Conservation (phyloP, 768 basidiomycete species). For the Xerocomellus amylosporus region DNA sequence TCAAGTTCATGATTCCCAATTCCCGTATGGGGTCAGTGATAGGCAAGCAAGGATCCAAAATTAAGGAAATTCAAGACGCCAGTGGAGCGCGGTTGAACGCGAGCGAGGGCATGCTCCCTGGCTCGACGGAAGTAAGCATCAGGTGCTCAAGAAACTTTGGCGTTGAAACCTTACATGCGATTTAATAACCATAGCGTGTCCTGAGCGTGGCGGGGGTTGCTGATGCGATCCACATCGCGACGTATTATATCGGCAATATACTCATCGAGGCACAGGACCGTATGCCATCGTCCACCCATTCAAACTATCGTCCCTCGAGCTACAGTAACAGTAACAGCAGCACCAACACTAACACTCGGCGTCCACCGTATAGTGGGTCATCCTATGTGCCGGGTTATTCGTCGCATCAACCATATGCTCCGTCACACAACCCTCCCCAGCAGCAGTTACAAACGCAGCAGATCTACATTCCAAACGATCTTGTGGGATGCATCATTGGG, state of each 20-base stretch:
- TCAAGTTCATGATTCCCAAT: constrained; percentile 99
- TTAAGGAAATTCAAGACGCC: constrained; percentile 99
- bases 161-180: constrained; percentile 10
- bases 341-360: constrained; percentile 36
- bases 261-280: constrained; percentile 90
- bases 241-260: constrained; percentile 98
- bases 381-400: constrained; percentile 72
- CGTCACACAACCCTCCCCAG: constrained; percentile 58
- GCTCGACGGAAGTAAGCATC: constrained; percentile 88
- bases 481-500: constrained; percentile 96
- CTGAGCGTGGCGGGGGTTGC: constrained; percentile 98
- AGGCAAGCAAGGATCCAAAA: constrained; percentile 95
- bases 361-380: constrained; percentile 48
- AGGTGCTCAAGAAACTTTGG: not conserved
- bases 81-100: constrained; percentile 95
- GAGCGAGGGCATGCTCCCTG: constrained; percentile 96
- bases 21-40: constrained; percentile 99
- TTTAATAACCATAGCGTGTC: constrained; percentile 64
- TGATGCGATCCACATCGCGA: constrained; percentile 98
- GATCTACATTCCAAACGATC: constrained; percentile 96
- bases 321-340: constrained; percentile 13
- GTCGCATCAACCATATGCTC: constrained; percentile 42
- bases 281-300: constrained; percentile 61
- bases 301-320: constrained; percentile 64
- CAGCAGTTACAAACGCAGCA: constrained; percentile 93